phyloP scores from a whole-genome alignment of 495 filamentous ascomycete genomes.

The Aspergillus sclerotiicarbonarius region DNA sequence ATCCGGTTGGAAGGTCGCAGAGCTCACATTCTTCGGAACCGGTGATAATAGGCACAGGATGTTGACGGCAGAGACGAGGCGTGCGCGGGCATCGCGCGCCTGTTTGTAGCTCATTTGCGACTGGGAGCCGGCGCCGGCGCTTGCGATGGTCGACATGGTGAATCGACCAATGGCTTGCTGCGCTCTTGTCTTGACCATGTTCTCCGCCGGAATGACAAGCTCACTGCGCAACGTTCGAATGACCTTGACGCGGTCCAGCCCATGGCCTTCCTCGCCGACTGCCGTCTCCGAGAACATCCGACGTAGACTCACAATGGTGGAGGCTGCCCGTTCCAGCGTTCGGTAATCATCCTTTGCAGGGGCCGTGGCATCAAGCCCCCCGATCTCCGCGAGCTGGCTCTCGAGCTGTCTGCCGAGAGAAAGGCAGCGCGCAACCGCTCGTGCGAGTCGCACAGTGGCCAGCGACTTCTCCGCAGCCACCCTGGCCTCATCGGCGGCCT shows the following conservation, averaged over 20 bases:
- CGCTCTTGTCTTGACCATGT: slow-evolving; percentile 61
- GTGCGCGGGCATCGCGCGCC: slow-evolving; percentile 70
- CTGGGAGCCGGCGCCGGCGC: slow-evolving; percentile 26
- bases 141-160: slow-evolving; percentile 64
- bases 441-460: slow-evolving; percentile 71
- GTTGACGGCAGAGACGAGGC: slow-evolving; percentile 69
- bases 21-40: slow-evolving; percentile 29
- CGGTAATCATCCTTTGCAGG: slow-evolving; percentile 66
- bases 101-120: slow-evolving; percentile 67
- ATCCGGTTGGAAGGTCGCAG: slow-evolving; percentile 53
- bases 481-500: slow-evolving; percentile 74
- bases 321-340: slow-evolving; percentile 73
- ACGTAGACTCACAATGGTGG: slow-evolving; percentile 69
- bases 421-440: slow-evolving; percentile 72
- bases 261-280: slow-evolving; percentile 71
- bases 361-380: slow-evolving; percentile 29
- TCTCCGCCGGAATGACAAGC: slow-evolving; percentile 68
- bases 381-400: slow-evolving; percentile 67
- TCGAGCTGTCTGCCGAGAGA: slow-evolving; percentile 84
- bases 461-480: slow-evolving; percentile 70
- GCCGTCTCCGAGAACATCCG: slow-evolving; percentile 64
- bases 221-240: slow-evolving; percentile 65
- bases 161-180: slow-evolving; percentile 84
- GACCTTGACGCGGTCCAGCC: slow-evolving; percentile 67
- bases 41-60: slow-evolving; percentile 83